These are phyloP conservation scores for Fusarium pseudocircinatum DNA, from an alignment of 2,329 filamentous ascomycete genomes.

Conservation along the genomic window DNA sequence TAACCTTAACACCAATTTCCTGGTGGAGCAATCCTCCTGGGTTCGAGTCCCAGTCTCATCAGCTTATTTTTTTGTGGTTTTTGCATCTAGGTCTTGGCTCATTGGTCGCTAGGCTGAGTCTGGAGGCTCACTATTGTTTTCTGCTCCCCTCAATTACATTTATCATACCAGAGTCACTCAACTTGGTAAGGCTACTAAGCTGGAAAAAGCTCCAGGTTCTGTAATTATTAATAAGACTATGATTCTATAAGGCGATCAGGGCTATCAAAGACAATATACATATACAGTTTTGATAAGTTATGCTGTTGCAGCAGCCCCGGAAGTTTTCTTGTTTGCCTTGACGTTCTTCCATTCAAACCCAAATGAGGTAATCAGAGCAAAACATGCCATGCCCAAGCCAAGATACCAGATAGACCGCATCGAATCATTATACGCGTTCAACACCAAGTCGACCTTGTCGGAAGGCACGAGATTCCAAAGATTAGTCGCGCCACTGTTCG, in stretches of 20 bases:
- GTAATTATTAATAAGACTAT: no score
- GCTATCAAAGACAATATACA: fast-evolving
- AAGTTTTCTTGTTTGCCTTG: background rate
- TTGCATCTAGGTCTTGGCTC: no score
- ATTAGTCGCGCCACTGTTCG: constrained; percentile 4
- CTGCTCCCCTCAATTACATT: no score
- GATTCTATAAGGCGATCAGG: no score
- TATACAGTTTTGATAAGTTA: fast-evolving
- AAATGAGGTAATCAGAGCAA: background rate
- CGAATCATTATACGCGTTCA: constrained; percentile 17
- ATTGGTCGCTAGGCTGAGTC: no score
- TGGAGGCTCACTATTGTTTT: no score
- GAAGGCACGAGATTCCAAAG: background rate
- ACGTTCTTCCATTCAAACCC: constrained; percentile 22
- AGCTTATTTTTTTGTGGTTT: background rate
- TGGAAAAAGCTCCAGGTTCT: no score
- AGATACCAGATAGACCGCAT: constrained; percentile 20
- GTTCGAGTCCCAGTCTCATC: constrained; percentile 30
- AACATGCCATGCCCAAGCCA: background rate
- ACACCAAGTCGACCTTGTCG: background rate
- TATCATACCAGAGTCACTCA: no score
- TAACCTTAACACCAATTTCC: constrained; percentile 26
- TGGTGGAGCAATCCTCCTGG: constrained; percentile 29
- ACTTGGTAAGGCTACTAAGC: no score
- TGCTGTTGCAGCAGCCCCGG: fast-evolving